Conservation (phyloP, 2,329 filamentous ascomycete species). For the Epicoccum nigrum region DNA sequence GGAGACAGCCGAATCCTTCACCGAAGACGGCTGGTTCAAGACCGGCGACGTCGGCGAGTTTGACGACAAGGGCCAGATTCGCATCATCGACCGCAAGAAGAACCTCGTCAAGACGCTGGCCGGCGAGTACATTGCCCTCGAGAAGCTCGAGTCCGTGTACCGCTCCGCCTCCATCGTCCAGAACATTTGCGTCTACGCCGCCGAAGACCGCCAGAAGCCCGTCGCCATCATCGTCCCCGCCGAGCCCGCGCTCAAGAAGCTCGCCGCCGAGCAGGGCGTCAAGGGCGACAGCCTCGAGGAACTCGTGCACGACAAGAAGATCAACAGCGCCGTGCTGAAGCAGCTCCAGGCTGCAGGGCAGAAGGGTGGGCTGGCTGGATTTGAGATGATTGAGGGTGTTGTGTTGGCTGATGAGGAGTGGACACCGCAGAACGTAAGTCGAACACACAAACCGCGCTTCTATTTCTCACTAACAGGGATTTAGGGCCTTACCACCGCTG, state of each 20-base stretch:
- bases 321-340: slow-evolving; percentile 70
- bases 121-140: slow-evolving; percentile 95
- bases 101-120: slow-evolving; percentile 95
- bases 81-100: slow-evolving; percentile 95
- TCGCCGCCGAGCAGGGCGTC: slow-evolving; percentile 65
- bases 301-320: slow-evolving; percentile 70
- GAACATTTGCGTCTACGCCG: slow-evolving; percentile 88
- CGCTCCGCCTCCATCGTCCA: slow-evolving; percentile 77
- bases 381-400: slow-evolving; percentile 78
- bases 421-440: slow-evolving; percentile 81
- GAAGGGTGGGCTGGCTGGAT: slow-evolving; percentile 68
- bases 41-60: slow-evolving; percentile 96
- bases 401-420: slow-evolving; percentile 85
- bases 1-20: slow-evolving; percentile 79
- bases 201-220: slow-evolving; percentile 74
- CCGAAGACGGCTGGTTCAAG: slow-evolving; percentile 92
- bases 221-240: slow-evolving; percentile 78
- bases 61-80: slow-evolving; percentile 77
- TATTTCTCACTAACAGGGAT: background rate
- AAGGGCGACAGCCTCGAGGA: slow-evolving; percentile 68
- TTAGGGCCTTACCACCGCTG: slow-evolving; percentile 58
- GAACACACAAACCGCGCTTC: background rate
- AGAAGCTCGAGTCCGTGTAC: slow-evolving; percentile 93
- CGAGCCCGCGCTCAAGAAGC: slow-evolving; percentile 62
- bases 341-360: slow-evolving; percentile 70